These are phyloP conservation scores for Fraxinus paxiana DNA, from an alignment of 305 asterid species.

Conservation along the genomic window DNA sequence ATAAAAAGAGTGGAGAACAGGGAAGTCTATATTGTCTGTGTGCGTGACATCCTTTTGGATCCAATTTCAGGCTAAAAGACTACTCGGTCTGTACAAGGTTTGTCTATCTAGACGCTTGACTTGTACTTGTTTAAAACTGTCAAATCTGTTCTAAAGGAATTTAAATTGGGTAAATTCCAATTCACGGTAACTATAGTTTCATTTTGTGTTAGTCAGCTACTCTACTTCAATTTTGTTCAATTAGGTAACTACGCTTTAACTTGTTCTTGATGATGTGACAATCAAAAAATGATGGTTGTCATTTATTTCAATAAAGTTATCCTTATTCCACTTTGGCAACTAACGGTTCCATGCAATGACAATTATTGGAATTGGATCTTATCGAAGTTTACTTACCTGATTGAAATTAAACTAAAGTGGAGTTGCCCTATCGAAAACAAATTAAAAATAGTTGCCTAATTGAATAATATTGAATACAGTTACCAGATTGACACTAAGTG, in stretches of 20 bases:
- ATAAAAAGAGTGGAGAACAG: conserved; percentile 33
- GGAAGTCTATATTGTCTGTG: conserved; percentile 22
- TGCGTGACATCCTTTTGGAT: conserved; percentile 29
- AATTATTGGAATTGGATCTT: background rate
- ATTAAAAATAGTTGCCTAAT: background rate
- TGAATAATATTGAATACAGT: background rate
- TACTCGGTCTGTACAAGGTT: conserved; percentile 43
- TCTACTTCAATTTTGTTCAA: background rate
- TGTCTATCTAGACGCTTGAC: conserved; percentile 24
- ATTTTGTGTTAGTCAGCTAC: background rate
- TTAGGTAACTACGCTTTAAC: background rate
- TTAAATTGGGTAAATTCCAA: background rate
- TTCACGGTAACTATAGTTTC: background rate
- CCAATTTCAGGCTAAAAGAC: conserved; percentile 26
- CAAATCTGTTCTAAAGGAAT: background rate
- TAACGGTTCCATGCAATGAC: background rate
- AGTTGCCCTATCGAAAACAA: background rate
- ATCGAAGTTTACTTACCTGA: background rate
- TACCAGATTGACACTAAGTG: background rate
- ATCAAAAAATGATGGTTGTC: background rate
- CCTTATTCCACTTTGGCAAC: background rate
- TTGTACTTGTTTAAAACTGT: background rate
- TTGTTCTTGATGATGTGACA: background rate
- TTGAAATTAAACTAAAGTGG: background rate
- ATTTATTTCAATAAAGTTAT: background rate